A percentile compares a stretch with the other conserved stretches of the same genome.
Conservation (phyloP, 148 eudicot genomes). For the Camellia granthamiana region DNA sequence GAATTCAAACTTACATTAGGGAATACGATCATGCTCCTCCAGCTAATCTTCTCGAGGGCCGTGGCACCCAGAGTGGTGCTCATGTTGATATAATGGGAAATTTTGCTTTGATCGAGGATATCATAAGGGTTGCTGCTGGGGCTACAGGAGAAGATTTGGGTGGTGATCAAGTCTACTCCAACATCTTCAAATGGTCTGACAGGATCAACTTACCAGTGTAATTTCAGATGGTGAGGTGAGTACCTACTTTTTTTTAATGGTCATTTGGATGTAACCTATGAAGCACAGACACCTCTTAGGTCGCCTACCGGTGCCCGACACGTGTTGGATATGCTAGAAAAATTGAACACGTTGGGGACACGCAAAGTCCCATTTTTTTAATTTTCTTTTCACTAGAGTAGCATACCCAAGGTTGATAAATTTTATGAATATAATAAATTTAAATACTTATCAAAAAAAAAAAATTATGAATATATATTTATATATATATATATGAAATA, state of each 20-base stretch:
- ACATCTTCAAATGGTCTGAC: slow-evolving; percentile 81
- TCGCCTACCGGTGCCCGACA: too few species aligned
- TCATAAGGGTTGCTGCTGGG: slow-evolving; percentile 89
- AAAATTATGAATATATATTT: too few species aligned
- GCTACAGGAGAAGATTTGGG: slow-evolving; percentile 76
- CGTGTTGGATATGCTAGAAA: too few species aligned
- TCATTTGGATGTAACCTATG: not conserved
- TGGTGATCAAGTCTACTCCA: slow-evolving; percentile 82
- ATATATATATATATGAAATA: too few species aligned
- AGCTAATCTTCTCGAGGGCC: slow-evolving; percentile 77
- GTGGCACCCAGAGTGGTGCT: slow-evolving; percentile 95
- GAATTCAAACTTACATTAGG: slow-evolving; percentile 55
- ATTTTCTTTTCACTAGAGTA: too few species aligned
- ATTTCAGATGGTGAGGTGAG: slow-evolving; percentile 9
- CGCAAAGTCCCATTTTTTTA: too few species aligned
- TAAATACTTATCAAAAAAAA: too few species aligned
- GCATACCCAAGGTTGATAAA: too few species aligned
- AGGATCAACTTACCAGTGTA: slow-evolving; percentile 51
- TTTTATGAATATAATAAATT: too few species aligned
- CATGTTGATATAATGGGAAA: slow-evolving; percentile 36
- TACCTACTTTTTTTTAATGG: not conserved
- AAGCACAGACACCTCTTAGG: not conserved
- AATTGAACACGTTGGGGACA: too few species aligned
- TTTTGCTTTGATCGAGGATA: slow-evolving; percentile 85
- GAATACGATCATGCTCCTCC: slow-evolving; percentile 97